phyloP scores from a whole-genome alignment of 495 filamentous ascomycete species.

The Penicillium simplicissimum region DNA sequence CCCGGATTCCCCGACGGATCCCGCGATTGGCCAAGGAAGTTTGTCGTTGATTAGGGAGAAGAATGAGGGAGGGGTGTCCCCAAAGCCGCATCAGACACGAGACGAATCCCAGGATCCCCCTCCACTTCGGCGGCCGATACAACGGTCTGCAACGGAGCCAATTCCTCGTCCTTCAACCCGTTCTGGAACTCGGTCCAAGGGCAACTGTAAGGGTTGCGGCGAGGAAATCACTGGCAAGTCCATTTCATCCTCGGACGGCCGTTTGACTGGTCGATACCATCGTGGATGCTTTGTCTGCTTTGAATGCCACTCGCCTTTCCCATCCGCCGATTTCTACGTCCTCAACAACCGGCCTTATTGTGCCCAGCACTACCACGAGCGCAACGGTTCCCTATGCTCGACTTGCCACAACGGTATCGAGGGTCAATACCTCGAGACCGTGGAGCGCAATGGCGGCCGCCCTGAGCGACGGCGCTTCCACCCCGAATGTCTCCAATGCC shows the following conservation, averaged over 20 bases:
- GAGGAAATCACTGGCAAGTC: conserved; percentile 85
- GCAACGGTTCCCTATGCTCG: conserved; percentile 82
- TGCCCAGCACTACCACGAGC: conserved; percentile 86
- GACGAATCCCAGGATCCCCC: conserved; percentile 21
- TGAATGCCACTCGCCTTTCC: conserved; percentile 78
- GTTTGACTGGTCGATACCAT: conserved; percentile 91
- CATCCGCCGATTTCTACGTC: conserved; percentile 91
- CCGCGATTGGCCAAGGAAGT: conserved; percentile 48
- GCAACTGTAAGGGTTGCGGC: conserved; percentile 80
- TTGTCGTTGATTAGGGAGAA: conserved; percentile 43
- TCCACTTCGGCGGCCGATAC: conserved; percentile 25
- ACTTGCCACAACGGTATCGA: conserved; percentile 85
- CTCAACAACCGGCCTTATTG: conserved; percentile 85
- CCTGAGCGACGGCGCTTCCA: conserved; percentile 79
- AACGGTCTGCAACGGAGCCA: conserved; percentile 30
- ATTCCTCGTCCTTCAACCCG: conserved; percentile 35
- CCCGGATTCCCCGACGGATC: conserved; percentile 63
- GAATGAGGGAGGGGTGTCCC: background rate
- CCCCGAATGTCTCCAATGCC: conserved; percentile 80
- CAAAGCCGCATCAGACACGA: conserved; percentile 4
- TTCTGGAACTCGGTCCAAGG: conserved; percentile 52
- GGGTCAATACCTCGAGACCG: conserved; percentile 89
- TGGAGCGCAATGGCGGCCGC: conserved; percentile 36
- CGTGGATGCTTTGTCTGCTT: conserved; percentile 91
- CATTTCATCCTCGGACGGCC: conserved; percentile 88